These are phyloP conservation scores for Aspergillus carbonarius DNA, from an alignment of 2,329 filamentous ascomycete genomes.

Conservation along the genomic window DNA sequence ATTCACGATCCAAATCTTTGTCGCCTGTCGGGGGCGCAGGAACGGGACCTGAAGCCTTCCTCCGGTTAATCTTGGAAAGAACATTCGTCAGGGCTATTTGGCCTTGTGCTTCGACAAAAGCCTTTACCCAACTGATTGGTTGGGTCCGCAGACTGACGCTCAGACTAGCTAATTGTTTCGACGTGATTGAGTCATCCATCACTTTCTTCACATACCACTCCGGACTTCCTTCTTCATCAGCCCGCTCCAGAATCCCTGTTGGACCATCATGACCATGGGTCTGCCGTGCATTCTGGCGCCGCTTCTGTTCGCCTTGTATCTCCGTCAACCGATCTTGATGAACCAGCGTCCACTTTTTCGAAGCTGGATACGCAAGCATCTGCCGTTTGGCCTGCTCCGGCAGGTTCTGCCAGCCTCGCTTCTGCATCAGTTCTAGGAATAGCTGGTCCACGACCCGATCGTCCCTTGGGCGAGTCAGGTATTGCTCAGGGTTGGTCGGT, in stretches of 20 bases:
- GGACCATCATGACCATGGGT: slow-evolving; percentile 65
- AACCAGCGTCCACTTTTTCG: slow-evolving; percentile 97
- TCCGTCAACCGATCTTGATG: slow-evolving; percentile 93
- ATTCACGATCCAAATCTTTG: slow-evolving; percentile 84
- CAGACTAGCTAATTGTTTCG: slow-evolving; percentile 87
- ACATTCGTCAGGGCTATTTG: slow-evolving; percentile 95
- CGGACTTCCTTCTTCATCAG: slow-evolving; percentile 91
- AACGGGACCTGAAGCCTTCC: slow-evolving; percentile 71
- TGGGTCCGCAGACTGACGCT: slow-evolving; percentile 94
- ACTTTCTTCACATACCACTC: slow-evolving; percentile 98
- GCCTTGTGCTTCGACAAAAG: slow-evolving; percentile 95
- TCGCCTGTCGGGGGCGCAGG: slow-evolving; percentile 63
- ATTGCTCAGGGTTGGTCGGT: slow-evolving; percentile 32
- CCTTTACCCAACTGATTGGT: slow-evolving; percentile 95
- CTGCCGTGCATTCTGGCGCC: slow-evolving; percentile 69
- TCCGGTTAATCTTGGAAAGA: slow-evolving; percentile 88
- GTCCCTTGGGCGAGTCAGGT: slow-evolving; percentile 45
- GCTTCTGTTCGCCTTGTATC: slow-evolving; percentile 90
- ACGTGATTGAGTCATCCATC: slow-evolving; percentile 90
- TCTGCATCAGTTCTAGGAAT: slow-evolving; percentile 93
- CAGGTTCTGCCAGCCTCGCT: slow-evolving; percentile 94
- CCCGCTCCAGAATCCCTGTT: slow-evolving; percentile 69
- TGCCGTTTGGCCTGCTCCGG: slow-evolving; percentile 91
- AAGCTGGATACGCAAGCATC: slow-evolving; percentile 91
- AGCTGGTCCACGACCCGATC: slow-evolving; percentile 85